These are phyloP conservation scores for Magnolia sinica DNA, from an alignment of 164 flowering plant genomes.

Conservation along the genomic window DNA sequence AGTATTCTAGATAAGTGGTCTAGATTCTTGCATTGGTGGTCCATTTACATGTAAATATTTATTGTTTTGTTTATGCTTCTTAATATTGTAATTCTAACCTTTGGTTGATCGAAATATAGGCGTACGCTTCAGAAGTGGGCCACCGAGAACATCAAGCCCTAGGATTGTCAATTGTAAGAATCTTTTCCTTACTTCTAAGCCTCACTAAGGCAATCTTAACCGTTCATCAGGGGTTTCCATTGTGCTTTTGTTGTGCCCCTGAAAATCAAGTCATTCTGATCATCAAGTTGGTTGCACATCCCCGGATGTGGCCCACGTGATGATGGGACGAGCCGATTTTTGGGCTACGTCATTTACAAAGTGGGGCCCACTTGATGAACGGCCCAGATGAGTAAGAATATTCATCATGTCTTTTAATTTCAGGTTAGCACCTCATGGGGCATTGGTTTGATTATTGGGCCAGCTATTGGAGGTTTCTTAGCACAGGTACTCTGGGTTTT, in stretches of 20 bases:
- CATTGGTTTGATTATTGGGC: constrained; percentile 61
- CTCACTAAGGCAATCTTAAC: too few relatives aligned
- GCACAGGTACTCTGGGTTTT: constrained; percentile 41
- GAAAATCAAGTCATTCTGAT: too few relatives aligned
- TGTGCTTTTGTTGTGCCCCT: too few relatives aligned
- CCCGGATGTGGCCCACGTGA: too few relatives aligned
- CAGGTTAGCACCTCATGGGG: constrained; percentile 69
- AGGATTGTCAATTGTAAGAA: constrained; percentile 50
- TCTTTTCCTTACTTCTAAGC: too few relatives aligned
- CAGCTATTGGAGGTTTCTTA: constrained; percentile 67
- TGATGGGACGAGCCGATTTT: too few relatives aligned
- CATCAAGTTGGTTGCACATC: too few relatives aligned
- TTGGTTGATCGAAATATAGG: constrained; percentile 24
- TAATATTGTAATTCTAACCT: background rate
- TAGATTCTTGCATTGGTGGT: background rate
- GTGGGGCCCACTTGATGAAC: too few relatives aligned
- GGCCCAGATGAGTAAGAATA: too few relatives aligned
- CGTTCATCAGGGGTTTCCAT: too few relatives aligned
- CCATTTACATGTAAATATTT: background rate
- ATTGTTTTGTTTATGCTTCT: background rate
- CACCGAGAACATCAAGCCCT: constrained; percentile 52
- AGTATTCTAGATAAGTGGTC: background rate
- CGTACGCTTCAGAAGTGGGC: constrained; percentile 63
- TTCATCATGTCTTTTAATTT: background rate
- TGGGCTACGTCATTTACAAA: background rate